Evolutionary conservation across 2,329 filamentous ascomycete genomes (phyloP).

Genomic region (Paecilomyces formosus): DNA sequence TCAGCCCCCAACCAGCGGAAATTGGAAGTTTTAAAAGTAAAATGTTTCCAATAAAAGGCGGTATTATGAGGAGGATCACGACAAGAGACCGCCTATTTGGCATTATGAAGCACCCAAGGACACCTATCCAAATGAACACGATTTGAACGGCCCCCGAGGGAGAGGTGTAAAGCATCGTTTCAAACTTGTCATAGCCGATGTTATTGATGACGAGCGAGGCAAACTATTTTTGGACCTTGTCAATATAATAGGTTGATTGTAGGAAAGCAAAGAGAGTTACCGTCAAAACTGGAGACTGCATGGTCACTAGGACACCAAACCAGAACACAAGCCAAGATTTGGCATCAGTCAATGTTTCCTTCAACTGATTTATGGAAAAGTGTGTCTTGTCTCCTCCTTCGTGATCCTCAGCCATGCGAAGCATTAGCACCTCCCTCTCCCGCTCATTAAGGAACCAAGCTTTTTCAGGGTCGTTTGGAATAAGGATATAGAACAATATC

Average conservation of each 20-base stretch:
- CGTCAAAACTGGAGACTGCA: conserved; percentile 40
- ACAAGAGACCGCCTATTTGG: conserved; percentile 35
- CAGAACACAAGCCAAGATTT: conserved; percentile 40
- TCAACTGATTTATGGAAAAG: conserved; percentile 39
- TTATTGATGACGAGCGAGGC: conserved; percentile 44
- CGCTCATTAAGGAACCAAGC: conserved; percentile 44
- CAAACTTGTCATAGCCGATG: conserved; percentile 37
- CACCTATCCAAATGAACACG: conserved; percentile 40
- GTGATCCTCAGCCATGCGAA: conserved; percentile 28
- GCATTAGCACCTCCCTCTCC: conserved; percentile 37
- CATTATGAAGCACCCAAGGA: conserved; percentile 30
- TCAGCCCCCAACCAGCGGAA: conserved; percentile 40
- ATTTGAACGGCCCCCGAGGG: conserved; percentile 45
- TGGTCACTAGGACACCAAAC: conserved; percentile 41
- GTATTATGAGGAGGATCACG: conserved; percentile 32
- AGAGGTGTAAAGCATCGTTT: conserved; percentile 42
- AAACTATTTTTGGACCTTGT: conserved; percentile 26
- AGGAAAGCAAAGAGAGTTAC: conserved; percentile 10
- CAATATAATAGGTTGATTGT: conserved; percentile 1
- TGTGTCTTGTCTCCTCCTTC: conserved; percentile 37
- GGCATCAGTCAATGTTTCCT: conserved; percentile 37
- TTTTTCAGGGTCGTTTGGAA: conserved; percentile 40
- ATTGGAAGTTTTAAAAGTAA: conserved; percentile 37
- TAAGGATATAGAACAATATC: conserved; percentile 38
- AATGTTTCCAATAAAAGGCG: conserved; percentile 39